Evolutionary conservation across 192 early-diverging fungal species (phyloP).

Genomic region (Allomyces javanicus): DNA sequence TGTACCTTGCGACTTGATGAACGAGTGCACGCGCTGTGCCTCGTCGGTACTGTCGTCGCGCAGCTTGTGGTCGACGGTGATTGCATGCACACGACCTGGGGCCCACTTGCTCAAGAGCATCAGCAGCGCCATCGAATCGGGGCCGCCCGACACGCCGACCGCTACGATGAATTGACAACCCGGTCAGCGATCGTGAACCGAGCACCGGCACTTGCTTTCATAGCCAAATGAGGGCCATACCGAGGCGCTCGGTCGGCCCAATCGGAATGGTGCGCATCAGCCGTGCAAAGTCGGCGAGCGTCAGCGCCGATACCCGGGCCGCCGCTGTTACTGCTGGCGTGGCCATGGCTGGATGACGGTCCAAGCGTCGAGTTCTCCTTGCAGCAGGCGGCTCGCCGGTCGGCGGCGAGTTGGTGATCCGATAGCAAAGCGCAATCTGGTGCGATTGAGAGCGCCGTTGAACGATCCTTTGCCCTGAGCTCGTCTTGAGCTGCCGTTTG

Average conservation of each 20-base stretch:
- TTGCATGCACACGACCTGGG: not conserved
- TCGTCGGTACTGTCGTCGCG: not conserved
- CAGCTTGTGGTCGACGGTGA: not conserved
- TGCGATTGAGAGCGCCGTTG: too few relatives aligned
- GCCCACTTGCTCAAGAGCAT: not conserved
- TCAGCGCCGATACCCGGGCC: not conserved
- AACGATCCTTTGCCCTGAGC: too few relatives aligned
- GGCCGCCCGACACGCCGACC: not conserved
- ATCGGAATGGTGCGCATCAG: not conserved
- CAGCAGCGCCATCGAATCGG: not conserved
- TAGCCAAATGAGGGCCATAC: not conserved
- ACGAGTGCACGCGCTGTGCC: not conserved
- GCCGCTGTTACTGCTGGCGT: not conserved
- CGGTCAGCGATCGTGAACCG: not conserved
- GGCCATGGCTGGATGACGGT: not conserved
- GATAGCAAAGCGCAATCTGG: too few relatives aligned
- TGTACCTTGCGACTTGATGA: too few relatives aligned
- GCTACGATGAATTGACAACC: not conserved
- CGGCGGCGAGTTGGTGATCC: too few relatives aligned
- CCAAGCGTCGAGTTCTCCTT: too few relatives aligned
- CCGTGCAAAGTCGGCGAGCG: not conserved
- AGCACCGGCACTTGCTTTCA: not conserved
- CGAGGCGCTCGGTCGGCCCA: not conserved
- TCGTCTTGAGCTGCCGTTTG: too few relatives aligned
- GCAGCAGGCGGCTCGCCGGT: too few relatives aligned